phyloP scores from a whole-genome alignment of 192 early-diverging fungal species.

The Rhizophagus sp. region DNA sequence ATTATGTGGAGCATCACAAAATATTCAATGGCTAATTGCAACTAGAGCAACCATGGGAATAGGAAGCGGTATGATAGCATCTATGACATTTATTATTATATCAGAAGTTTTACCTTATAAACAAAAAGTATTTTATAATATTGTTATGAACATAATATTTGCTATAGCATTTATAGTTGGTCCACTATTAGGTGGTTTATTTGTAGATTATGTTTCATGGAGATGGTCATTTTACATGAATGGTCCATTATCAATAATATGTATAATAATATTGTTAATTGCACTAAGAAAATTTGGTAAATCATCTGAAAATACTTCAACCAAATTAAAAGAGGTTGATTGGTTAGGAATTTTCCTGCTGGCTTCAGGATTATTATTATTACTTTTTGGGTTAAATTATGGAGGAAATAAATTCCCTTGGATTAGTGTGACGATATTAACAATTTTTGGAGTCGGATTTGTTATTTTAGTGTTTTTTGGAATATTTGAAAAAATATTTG shows the following conservation, averaged over 20 bases:
- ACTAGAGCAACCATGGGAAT: slow-evolving; percentile 58
- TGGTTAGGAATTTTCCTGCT: slow-evolving; percentile 16
- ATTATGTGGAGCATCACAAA: slow-evolving; percentile 38
- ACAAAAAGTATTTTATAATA: slow-evolving; percentile 59
- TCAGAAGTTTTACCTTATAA: slow-evolving; percentile 60
- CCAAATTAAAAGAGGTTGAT: slow-evolving; percentile 12
- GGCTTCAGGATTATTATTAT: neutral
- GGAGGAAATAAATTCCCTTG: slow-evolving; percentile 1
- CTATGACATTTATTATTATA: slow-evolving; percentile 63
- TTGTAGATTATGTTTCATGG: slow-evolving; percentile 41
- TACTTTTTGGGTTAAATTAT: slow-evolving; percentile 6
- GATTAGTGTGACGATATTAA: slow-evolving; percentile 7
- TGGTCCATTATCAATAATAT: slow-evolving; percentile 29
- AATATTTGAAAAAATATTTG: slow-evolving; percentile 1
- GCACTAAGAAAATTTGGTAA: slow-evolving; percentile 20
- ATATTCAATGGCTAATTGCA: slow-evolving; percentile 49
- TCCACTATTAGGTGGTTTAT: slow-evolving; percentile 41
- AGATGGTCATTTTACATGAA: slow-evolving; percentile 49
- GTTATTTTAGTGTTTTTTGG: neutral
- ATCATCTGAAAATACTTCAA: neutral
- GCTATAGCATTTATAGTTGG: slow-evolving; percentile 53
- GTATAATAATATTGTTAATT: slow-evolving; percentile 27
- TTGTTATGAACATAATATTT: slow-evolving; percentile 56
- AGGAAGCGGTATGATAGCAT: slow-evolving; percentile 58
- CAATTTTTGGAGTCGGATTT: neutral